Base-by-base conservation (phyloP, 2,329 filamentous ascomycete species). In the Phyllosticta capitalensis region DNA sequence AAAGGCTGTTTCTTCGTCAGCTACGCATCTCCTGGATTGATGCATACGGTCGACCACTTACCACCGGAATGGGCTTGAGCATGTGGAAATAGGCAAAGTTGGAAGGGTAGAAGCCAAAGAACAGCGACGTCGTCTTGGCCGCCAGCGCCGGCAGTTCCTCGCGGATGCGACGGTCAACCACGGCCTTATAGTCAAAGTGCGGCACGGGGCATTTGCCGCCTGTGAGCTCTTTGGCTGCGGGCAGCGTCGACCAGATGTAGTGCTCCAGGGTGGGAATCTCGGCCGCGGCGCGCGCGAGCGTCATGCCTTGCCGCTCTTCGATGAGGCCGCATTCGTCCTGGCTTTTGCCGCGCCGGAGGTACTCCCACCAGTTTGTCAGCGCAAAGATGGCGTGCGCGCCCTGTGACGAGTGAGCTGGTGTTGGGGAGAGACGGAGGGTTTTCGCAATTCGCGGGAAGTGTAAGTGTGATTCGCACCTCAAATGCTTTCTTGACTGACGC, bases 171-270 rank as follows among this genome's bases (percentile, higher is more conserved):
- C 66, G 68, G 61, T 78, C 75, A 5, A 77, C 68, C 1, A 66
- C 65, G 22, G 71, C 71, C 63, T 79, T 79, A 61, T 67, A 71
- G n/a, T 74, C 74, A 61, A 76, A 76, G 61, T 79, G 75, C 0
- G 75, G 73, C 0, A 76, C 68, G 3, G 65, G 38, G 2, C 66
- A 60, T 54, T 71, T 70, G 0, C 75, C 75, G 0, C 62, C 61
- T 5, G 69, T 69, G 17, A 72, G 66, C 12, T 61, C 63, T 33
- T 63, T 65, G 5, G 69, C 65, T 38, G 72, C 70, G 1, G 77
- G 77, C 5, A 77, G 67, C 0, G 77, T 79, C 7, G 73, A 76
- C 75, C 76, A 79, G 58, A 79, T 68, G 63, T 73, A 79, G 61
- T 78, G 75, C 58, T 76, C 66, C 0, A 80, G 68, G 0, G 73